Conservation (phyloP, 179 eudicot genomes). For the Pouteria campechiana region DNA sequence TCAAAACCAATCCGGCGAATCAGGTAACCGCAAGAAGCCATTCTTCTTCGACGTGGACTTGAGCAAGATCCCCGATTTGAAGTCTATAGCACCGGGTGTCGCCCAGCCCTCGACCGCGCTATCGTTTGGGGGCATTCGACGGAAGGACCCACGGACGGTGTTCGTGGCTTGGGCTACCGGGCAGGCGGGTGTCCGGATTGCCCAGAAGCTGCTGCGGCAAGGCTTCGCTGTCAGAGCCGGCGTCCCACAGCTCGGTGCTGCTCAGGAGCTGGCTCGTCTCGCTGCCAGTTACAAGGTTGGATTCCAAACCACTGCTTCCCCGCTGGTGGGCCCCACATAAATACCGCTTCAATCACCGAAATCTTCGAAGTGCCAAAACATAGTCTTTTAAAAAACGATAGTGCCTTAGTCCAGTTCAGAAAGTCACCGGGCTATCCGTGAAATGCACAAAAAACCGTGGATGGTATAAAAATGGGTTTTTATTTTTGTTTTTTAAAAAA, state of each 20-base stretch:
- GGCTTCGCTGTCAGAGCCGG: conserved; percentile 91
- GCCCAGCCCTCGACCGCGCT: conserved; percentile 22
- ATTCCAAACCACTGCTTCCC: background rate
- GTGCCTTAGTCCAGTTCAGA: no score
- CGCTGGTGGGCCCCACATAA: background rate
- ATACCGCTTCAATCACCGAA: background rate
- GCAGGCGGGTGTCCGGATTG: conserved; percentile 67
- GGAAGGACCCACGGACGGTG: conserved; percentile 76
- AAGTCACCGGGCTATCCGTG: no score
- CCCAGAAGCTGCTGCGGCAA: conserved; percentile 48
- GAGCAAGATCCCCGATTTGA: conserved; percentile 46
- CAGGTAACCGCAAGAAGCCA: conserved; percentile 18
- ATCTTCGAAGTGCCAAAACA: no score
- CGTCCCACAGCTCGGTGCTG: conserved; percentile 72
- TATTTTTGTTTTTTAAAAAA: no score
- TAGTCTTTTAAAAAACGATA: no score
- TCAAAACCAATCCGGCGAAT: background rate
- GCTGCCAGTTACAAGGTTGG: conserved; percentile 71
- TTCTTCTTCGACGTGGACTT: conserved; percentile 44
- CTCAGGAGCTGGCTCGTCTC: conserved; percentile 82
- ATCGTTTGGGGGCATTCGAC: conserved; percentile 28
- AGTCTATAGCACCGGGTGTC: conserved; percentile 52
- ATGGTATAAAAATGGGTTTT: no score
- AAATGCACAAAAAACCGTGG: no score
- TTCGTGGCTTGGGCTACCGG: conserved; percentile 93